A percentile compares a stretch with the other conserved stretches of the same genome.
phyloP scores from a whole-genome alignment of 140 eudicot species.

The Oenanthe javanica region DNA sequence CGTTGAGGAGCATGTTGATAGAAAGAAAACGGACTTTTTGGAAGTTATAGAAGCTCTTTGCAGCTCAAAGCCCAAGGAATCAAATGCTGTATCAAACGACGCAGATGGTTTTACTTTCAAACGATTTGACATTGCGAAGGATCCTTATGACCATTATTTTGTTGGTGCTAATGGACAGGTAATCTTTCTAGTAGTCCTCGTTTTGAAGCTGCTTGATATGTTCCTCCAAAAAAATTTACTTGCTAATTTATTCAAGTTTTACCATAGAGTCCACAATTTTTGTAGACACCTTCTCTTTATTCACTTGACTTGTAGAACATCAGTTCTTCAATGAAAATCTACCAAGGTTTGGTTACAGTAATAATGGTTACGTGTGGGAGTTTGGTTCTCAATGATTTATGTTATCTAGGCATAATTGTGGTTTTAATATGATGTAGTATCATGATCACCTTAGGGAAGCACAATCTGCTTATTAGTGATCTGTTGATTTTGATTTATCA shows the following conservation, averaged over 20 bases:
- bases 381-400: background rate
- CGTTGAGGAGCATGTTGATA: slow-evolving; percentile 26
- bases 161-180: slow-evolving; percentile 64
- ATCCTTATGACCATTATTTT: slow-evolving; percentile 76
- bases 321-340: background rate
- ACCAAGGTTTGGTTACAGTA: background rate
- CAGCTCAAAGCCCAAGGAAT: slow-evolving; percentile 25
- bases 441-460: background rate
- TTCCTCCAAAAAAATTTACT: background rate
- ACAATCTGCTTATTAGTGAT: background rate
- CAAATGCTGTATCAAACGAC: slow-evolving; percentile 19
- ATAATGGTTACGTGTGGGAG: background rate
- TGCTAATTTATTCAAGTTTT: background rate
- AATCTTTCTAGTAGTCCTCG: slow-evolving; percentile 3
- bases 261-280: background rate
- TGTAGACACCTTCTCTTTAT: background rate
- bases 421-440: background rate
- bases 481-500: background rate
- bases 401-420: background rate
- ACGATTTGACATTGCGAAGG: slow-evolving; percentile 83
- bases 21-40: slow-evolving; percentile 27
- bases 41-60: slow-evolving; percentile 34
- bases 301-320: background rate
- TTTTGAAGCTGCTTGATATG: background rate
- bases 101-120: slow-evolving; percentile 48